A percentile compares a stretch with the other conserved stretches of the same genome.
Conservation (phyloP, 257 asterid species). For the Thymus mandschuricus region DNA sequence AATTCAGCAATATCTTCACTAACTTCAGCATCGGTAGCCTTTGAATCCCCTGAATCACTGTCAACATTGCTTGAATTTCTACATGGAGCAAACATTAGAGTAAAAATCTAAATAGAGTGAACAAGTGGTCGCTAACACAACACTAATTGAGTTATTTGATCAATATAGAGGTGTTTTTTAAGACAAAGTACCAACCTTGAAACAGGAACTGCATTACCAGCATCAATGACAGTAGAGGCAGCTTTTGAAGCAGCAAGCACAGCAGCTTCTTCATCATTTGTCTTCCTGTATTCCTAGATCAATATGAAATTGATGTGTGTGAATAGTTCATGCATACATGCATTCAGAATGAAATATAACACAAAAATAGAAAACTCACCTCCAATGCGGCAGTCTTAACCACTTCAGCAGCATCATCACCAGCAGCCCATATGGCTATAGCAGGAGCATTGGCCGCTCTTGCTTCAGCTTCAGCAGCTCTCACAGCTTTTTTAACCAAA, state of each 20-base stretch:
- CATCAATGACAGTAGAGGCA: conserved; percentile 90
- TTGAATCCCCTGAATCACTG: conserved; percentile 55
- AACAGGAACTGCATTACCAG: conserved; percentile 73
- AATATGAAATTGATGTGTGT: conserved; percentile 15
- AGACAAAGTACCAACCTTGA: conserved; percentile 59
- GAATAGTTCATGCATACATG: conserved; percentile 18
- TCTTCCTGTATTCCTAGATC: conserved; percentile 68
- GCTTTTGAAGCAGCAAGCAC: conserved; percentile 88
- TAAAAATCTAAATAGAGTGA: conserved; percentile 10
- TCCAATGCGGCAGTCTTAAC: conserved; percentile 94
- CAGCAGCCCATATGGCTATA: conserved; percentile 86
- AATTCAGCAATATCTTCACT: conserved; percentile 68
- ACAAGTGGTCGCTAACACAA: background rate
- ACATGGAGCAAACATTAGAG: conserved; percentile 32
- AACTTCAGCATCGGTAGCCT: conserved; percentile 51
- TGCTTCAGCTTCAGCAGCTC: conserved; percentile 99
- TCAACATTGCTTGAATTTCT: conserved; percentile 55
- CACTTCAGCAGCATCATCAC: conserved; percentile 98
- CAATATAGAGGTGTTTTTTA: conserved; percentile 17
- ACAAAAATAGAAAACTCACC: conserved; percentile 47
- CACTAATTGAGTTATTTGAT: conserved; percentile 5
- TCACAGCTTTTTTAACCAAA: conserved; percentile 84
- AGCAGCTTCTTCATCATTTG: conserved; percentile 88
- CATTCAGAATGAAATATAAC: conserved; percentile 21
- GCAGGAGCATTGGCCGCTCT: conserved; percentile 89